Evolutionary conservation across 345 rosid genomes (phyloP).

Genomic region (Eucalyptus grandis): DNA sequence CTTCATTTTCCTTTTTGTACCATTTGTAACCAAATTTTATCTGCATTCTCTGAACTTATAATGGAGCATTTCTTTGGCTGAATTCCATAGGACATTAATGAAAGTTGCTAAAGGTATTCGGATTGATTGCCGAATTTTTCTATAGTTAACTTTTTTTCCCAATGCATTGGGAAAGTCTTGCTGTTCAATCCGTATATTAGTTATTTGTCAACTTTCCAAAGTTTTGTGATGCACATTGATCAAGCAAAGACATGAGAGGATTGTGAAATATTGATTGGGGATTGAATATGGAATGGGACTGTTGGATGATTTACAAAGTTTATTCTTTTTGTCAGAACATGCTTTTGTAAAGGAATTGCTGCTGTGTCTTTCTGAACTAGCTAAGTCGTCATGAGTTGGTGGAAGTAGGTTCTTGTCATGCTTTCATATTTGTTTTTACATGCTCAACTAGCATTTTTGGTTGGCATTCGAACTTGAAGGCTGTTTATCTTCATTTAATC

Average conservation of each 20-base stretch:
- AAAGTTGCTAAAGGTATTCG: neutral
- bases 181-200: neutral
- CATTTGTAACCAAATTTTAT: neutral
- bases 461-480: neutral
- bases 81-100: neutral
- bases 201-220: neutral
- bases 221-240: neutral
- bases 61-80: neutral
- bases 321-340: neutral
- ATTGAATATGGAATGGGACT: neutral
- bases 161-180: neutral
- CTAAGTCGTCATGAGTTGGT: neutral
- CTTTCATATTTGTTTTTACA: neutral
- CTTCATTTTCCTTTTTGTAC: constrained; percentile 3
- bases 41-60: neutral
- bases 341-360: neutral
- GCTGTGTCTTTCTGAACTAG: neutral
- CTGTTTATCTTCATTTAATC: neutral
- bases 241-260: neutral
- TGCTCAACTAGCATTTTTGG: neutral
- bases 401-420: neutral
- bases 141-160: neutral
- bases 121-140: neutral
- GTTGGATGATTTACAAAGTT: neutral
- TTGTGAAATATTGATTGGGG: neutral